Conservation (phyloP, 2,329 filamentous ascomycete genomes). For the Helotiales sp. region DNA sequence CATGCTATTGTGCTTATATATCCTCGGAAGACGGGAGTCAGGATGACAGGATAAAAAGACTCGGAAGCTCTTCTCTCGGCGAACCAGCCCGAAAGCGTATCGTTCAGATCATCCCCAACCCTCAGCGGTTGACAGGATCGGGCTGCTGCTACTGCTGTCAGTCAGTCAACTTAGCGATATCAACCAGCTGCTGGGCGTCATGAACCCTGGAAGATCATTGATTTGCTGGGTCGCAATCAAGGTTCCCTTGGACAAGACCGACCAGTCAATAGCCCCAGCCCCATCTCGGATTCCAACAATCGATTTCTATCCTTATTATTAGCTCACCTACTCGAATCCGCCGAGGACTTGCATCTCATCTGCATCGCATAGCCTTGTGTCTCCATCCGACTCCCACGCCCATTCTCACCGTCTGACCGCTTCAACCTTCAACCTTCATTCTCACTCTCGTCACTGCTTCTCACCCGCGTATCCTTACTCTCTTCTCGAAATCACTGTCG, state of each 20-base stretch:
- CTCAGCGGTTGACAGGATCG: no score
- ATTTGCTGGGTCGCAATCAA: constrained; percentile 17
- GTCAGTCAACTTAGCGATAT: constrained; percentile 6
- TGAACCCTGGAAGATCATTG: constrained; percentile 9
- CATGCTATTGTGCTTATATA: no score
- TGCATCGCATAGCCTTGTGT: constrained; percentile 18
- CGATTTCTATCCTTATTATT: not conserved
- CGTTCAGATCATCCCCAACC: no score
- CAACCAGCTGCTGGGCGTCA: not conserved
- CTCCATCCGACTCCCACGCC: not conserved
- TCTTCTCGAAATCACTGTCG: not conserved
- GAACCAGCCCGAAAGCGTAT: no score
- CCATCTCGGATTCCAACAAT: not conserved
- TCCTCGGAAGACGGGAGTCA: no score
- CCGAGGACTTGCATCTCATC: no score
- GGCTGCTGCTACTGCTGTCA: no score
- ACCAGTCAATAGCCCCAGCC: constrained; percentile 3
- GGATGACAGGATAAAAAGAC: no score
- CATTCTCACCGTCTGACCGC: constrained; percentile 3
- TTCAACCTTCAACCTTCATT: constrained; percentile 1
- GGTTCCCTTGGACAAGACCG: not conserved
- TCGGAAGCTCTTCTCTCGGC: no score
- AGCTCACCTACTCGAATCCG: not conserved
- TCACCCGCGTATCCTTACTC: not conserved
- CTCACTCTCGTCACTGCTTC: not conserved